Evolutionary conservation across 1,284 basidiomycete species (phyloP).

Genomic region (Cutaneotrichosporon daszewskae): DNA sequence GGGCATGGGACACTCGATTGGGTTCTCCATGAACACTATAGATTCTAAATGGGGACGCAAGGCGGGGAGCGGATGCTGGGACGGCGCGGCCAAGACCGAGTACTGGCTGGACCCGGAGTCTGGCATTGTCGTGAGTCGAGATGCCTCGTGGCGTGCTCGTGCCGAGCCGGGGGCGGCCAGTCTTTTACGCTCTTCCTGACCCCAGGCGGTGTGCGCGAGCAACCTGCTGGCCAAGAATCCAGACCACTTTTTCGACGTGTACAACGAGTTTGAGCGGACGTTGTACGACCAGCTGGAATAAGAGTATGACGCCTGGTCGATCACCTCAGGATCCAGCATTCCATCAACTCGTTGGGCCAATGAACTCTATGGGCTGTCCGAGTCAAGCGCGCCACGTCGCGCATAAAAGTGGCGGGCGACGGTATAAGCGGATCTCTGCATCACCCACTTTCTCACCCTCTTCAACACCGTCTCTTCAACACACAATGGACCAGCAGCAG

Average conservation of each 20-base stretch:
- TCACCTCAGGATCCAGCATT: too few species aligned
- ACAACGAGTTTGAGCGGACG: conserved; percentile 28
- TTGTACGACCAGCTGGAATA: conserved; percentile 31
- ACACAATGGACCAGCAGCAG: too few species aligned
- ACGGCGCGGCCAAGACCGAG: conserved; percentile 22
- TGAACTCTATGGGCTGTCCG: too few species aligned
- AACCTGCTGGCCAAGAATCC: conserved; percentile 20
- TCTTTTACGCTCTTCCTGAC: neutral
- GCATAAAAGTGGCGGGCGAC: too few species aligned
- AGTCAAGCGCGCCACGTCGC: too few species aligned
- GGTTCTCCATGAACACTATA: conserved; percentile 9
- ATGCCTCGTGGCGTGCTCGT: too few species aligned
- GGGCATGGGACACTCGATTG: conserved; percentile 10
- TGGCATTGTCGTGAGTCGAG: conserved; percentile 19
- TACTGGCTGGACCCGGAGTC: conserved; percentile 24
- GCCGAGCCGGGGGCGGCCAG: too few species aligned
- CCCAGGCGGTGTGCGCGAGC: conserved; percentile 15
- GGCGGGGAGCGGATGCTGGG: conserved; percentile 21
- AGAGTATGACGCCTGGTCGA: too few species aligned
- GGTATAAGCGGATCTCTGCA: too few species aligned
- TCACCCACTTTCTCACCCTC: too few species aligned
- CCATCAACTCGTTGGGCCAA: too few species aligned
- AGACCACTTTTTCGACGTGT: conserved; percentile 23
- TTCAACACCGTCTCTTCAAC: too few species aligned
- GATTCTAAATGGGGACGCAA: conserved; percentile 17